Base-by-base conservation (phyloP, 2,329 filamentous ascomycete species). In the Monilinia vaccinii-corymbosi region DNA sequence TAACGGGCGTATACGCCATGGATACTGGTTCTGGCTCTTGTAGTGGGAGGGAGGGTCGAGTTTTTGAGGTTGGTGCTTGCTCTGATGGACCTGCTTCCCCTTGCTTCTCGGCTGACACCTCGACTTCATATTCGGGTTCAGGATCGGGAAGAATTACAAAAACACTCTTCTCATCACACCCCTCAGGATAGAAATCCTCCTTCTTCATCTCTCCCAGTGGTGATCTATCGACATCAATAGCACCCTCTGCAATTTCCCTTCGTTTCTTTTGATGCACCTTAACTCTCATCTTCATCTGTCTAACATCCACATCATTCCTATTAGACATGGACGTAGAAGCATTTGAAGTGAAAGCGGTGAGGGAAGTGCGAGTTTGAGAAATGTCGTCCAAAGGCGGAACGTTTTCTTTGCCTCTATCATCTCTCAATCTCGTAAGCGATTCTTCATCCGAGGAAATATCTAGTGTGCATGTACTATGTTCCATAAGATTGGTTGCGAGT, bases 361-460 rank as follows among this genome's bases (percentile, higher is more conserved):
- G 60, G 21, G 70, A 63, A 34, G 65, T 61, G 32, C 67, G 67
- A 11, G 82, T 84, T 69, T 87, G 81, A 32, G 81, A 83, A 44
- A 87, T 73, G 49, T 88, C 85, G 59, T 83, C 81, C 3, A 75
- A 72, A 2, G 93, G 93, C 5, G 93, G 89, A 21, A 96, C 84
- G 71, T 99, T 99, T 77, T 99, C 93, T 78, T 99, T 99, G 69
- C 91, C 89, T 36, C 84, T 79, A 49, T 82, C 81, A 65, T 89
- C 75, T 78, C 78, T 66, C 78, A 72, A 70, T 79, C 80, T 65
- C 74, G 74, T 55, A 69, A 75, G 47, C 32, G 76, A 81, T 73
- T 92, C 88, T 72, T 96, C 92, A 68, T 96, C 92, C 25, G 90
- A 92, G 66, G 85, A 91, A 69, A 97, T 91, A 71, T 97, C 93